These are phyloP conservation scores for Xeromyces bisporus DNA, from an alignment of 495 filamentous ascomycete genomes.

Conservation along the genomic window DNA sequence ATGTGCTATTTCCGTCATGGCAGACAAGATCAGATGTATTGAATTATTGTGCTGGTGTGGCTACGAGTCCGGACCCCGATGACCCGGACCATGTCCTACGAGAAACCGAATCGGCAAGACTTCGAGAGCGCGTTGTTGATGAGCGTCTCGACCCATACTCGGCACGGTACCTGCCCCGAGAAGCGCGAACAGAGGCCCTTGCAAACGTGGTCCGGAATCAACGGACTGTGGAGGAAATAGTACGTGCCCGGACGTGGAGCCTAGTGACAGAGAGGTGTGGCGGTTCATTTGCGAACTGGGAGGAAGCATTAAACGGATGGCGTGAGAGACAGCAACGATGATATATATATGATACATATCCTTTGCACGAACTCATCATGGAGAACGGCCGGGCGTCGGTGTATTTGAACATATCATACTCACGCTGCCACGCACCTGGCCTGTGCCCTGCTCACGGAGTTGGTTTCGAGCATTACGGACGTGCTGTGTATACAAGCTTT, in stretches of 20 bases:
- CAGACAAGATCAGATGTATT: slow-evolving; percentile 69
- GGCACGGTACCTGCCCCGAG: slow-evolving; percentile 63
- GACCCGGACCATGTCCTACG: slow-evolving; percentile 64
- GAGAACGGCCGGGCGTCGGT: too few relatives aligned
- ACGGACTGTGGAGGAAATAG: slow-evolving; percentile 70
- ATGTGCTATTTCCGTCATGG: slow-evolving; percentile 80
- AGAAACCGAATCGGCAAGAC: slow-evolving; percentile 49
- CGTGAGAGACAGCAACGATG: slow-evolving; percentile 24
- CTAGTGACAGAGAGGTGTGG: slow-evolving; percentile 68
- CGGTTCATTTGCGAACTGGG: slow-evolving; percentile 35
- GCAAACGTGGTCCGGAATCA: slow-evolving; percentile 69
- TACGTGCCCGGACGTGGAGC: slow-evolving; percentile 68
- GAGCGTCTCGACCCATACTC: slow-evolving; percentile 90
- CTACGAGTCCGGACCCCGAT: slow-evolving; percentile 70
- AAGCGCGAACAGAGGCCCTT: slow-evolving; percentile 69
- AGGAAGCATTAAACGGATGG: slow-evolving; percentile 47
- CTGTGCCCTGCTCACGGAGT: too few relatives aligned
- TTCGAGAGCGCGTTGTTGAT: slow-evolving; percentile 63
- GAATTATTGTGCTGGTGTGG: slow-evolving; percentile 78
- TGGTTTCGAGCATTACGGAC: too few relatives aligned
- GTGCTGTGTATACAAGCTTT: too few relatives aligned
- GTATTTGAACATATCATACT: too few relatives aligned
- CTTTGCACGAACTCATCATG: too few relatives aligned
- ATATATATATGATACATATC: too few relatives aligned
- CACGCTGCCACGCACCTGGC: too few relatives aligned